A percentile compares a stretch with the other conserved stretches of the same genome.
These are phyloP conservation scores for Monosporascus sp. DNA, from an alignment of 2,329 filamentous ascomycete species.

Conservation along the genomic window DNA sequence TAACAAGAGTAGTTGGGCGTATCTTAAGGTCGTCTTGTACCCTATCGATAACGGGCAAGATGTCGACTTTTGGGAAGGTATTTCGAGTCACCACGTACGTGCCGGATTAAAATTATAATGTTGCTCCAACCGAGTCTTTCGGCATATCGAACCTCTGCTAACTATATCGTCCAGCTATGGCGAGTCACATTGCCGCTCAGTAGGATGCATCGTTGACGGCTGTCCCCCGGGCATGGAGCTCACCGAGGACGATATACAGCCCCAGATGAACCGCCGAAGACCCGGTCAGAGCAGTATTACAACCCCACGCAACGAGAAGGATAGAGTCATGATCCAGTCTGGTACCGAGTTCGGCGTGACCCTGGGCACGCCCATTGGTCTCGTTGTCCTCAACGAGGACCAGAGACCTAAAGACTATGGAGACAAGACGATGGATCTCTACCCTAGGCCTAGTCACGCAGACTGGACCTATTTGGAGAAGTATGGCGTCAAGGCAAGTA, in stretches of 20 bases:
- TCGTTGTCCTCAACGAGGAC: constrained; percentile 88
- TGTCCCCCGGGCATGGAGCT: constrained; percentile 83
- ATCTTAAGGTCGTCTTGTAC: neutral
- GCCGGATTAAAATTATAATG: neutral
- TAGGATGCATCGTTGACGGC: constrained; percentile 93
- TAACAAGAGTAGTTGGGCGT: no score
- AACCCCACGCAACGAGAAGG: constrained; percentile 89
- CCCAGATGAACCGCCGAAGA: constrained; percentile 84
- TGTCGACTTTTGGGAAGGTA: constrained; percentile 84
- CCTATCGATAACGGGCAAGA: constrained; percentile 33
- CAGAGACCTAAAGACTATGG: constrained; percentile 91
- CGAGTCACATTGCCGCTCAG: constrained; percentile 86
- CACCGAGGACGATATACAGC: constrained; percentile 84
- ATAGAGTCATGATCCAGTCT: constrained; percentile 85
- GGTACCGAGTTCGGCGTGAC: constrained; percentile 88
- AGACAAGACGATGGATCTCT: constrained; percentile 82
- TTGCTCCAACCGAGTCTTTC: neutral
- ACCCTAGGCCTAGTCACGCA: constrained; percentile 86
- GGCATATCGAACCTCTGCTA: constrained; percentile 1
- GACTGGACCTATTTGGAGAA: constrained; percentile 98
- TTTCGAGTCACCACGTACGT: constrained; percentile 79
- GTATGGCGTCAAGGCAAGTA: constrained; percentile 89
- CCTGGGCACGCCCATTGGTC: constrained; percentile 82
- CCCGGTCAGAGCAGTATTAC: constrained; percentile 88
- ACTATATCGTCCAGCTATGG: constrained; percentile 52